Evolutionary conservation across 768 basidiomycete species (phyloP), one percentile per base, ranked within the genome.

Genomic region (Suillus fuscotomentosus): DNA sequence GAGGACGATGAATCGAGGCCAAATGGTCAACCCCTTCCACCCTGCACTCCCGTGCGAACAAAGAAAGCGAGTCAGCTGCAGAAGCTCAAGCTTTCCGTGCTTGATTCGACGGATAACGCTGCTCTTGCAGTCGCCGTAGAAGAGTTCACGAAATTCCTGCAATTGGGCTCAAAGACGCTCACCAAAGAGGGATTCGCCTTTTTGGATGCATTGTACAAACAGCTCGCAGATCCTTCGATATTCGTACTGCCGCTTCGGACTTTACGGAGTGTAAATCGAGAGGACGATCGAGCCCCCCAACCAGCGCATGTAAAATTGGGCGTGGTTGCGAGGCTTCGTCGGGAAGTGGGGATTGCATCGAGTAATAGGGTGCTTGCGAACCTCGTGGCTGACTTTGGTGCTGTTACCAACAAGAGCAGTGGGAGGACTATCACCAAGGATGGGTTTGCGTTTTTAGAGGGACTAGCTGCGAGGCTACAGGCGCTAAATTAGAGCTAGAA

Each of bases 401-500:
- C 81, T 57, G 84, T 89, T 61, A 91, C 88, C 39, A 86, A 90
- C 73, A 82, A 82, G 71, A 88, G 86, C 69, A 86, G 80, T 43
- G 87, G 89, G 48, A 81, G 88, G 67, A 91, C 87, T 59, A 80
- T 93, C 61, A 92, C 90, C 41, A 93, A 92, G 82, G 88, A 91
- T 69, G 90, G 89, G 43, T 83, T 91, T 69, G 81, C 81, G 11
- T 91, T 92, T 71, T 75, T 92, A 57, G 86, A 88, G 60, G 85
- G 85, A 43, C 71, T 91, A 53, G 83, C 86, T 3, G 81, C 77
- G 51, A 78, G 86, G 67, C 74, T 92, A 64, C 79, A 76, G 67
- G 77, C 56, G 9, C 50, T 77, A 63, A 62, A 60, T 42, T 68
- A 60, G 50, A 39, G 38, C 55, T 43, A 10, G 57, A 68, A 27